Evolutionary conservation across 2,329 filamentous ascomycete genomes (phyloP).

Genomic region (Didymella pinodella): DNA sequence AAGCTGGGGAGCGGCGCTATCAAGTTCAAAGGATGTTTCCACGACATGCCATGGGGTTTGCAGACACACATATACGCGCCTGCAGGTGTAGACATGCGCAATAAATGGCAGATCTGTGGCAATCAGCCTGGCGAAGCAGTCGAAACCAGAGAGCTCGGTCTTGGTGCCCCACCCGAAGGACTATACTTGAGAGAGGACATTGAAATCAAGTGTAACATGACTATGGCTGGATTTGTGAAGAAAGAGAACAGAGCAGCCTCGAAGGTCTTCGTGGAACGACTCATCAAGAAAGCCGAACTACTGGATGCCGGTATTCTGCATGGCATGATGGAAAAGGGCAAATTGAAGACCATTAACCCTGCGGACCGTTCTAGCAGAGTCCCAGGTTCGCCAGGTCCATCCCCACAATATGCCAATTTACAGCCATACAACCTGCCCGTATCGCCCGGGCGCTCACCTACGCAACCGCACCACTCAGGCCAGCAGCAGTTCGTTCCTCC

Average conservation of each 20-base stretch:
- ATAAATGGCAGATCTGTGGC: constrained; percentile 72
- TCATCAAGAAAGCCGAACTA: constrained; percentile 75
- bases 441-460: constrained; percentile 38
- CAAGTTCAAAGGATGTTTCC: constrained; percentile 74
- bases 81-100: constrained; percentile 70
- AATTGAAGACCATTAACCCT: constrained; percentile 66
- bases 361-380: constrained; percentile 42
- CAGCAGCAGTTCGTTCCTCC: constrained; percentile 29
- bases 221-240: constrained; percentile 71
- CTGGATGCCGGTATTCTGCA: constrained; percentile 71
- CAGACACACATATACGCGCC: constrained; percentile 77
- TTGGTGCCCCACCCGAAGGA: constrained; percentile 69
- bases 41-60: constrained; percentile 74
- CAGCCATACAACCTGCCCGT: constrained; percentile 40
- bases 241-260: constrained; percentile 71
- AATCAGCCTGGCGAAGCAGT: constrained; percentile 73
- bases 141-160: constrained; percentile 68
- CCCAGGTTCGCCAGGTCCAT: constrained; percentile 17
- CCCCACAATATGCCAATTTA: constrained; percentile 34
- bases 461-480: constrained; percentile 19
- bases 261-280: constrained; percentile 71
- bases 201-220: constrained; percentile 73
- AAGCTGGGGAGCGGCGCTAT: constrained; percentile 71
- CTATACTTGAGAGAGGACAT: constrained; percentile 75
- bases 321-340: constrained; percentile 72